A percentile compares a stretch with the other conserved stretches of the same genome.
Conservation (phyloP, 176 grass and related monocot species). For the Oryza officinalis region DNA sequence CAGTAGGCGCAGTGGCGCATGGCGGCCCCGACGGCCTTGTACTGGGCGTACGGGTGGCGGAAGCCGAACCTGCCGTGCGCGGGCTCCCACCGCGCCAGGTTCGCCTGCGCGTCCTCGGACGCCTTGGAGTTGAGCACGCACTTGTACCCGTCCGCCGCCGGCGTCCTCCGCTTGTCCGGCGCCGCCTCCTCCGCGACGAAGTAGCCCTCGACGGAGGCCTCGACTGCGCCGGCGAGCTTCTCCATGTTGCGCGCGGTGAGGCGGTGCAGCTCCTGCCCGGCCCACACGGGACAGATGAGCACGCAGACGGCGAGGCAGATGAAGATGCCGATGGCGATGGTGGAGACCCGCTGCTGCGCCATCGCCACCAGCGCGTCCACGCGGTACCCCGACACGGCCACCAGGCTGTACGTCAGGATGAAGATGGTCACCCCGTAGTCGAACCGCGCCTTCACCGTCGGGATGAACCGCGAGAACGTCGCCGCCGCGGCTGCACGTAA, state of each 20-base stretch:
- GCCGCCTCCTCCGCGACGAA: conserved; percentile 20
- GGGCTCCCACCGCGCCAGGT: conserved; percentile 76
- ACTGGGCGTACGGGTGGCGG: conserved; percentile 64
- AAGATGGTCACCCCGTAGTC: conserved; percentile 83
- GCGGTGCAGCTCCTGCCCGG: conserved; percentile 65
- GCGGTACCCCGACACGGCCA: conserved; percentile 72
- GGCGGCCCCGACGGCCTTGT: conserved; percentile 55
- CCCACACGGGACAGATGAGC: conserved; percentile 63
- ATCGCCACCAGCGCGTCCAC: conserved; percentile 50
- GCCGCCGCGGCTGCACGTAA: conserved; percentile 52
- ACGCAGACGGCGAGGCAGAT: conserved; percentile 64
- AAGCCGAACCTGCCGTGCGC: conserved; percentile 62
- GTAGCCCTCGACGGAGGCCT: conserved; percentile 59
- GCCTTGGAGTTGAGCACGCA: conserved; percentile 69
- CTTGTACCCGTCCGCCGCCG: conserved; percentile 52
- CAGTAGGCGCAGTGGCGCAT: conserved; percentile 73
- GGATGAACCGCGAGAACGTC: conserved; percentile 76
- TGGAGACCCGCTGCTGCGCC: conserved; percentile 52
- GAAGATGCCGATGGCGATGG: conserved; percentile 60
- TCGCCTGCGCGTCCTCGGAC: conserved; percentile 67
- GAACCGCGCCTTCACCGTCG: conserved; percentile 64
- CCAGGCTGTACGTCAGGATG: conserved; percentile 79
- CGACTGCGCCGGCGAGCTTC: conserved; percentile 61
- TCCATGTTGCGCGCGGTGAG: conserved; percentile 66
- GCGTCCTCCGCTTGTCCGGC: background rate